A percentile compares a stretch with the other conserved stretches of the same genome.
phyloP scores from a whole-genome alignment of 495 filamentous ascomycete genomes.

The Melanomma pulvis-pyrius region DNA sequence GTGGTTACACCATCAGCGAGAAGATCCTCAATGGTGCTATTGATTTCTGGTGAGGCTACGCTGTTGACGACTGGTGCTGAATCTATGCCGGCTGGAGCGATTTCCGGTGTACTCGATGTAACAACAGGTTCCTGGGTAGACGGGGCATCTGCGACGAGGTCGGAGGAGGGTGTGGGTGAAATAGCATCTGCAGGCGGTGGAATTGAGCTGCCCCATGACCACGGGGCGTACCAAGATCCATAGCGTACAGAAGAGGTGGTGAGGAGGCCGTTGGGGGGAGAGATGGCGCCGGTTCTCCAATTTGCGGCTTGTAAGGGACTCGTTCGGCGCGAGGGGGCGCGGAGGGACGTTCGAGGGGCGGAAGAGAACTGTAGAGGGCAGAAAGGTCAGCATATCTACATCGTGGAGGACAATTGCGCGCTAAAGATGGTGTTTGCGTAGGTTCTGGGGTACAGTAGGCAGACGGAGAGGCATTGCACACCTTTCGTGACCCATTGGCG shows the following conservation, averaged over 20 bases:
- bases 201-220: constrained; percentile 22
- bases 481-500: constrained; percentile 24
- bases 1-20: background rate
- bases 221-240: constrained; percentile 33
- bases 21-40: constrained; percentile 2
- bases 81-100: constrained; percentile 18
- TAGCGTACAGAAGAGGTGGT: constrained; percentile 17
- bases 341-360: background rate
- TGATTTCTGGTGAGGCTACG: background rate
- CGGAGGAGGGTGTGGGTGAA: constrained; percentile 1
- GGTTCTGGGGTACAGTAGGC: background rate
- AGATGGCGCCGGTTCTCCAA: constrained; percentile 18
- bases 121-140: constrained; percentile 20
- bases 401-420: too few species aligned
- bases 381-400: constrained; percentile 2
- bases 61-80: constrained; percentile 4
- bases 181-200: background rate
- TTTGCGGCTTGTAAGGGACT: background rate
- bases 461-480: constrained; percentile 12
- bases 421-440: too few species aligned
- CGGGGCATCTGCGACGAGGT: too few species aligned
- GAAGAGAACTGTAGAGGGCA: constrained; percentile 16
- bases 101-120: constrained; percentile 23
- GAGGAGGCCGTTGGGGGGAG: background rate
- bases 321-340: constrained; percentile 11